Conservation (phyloP, 2,329 filamentous ascomycete genomes). For the Sclerotinia trifoliorum region DNA sequence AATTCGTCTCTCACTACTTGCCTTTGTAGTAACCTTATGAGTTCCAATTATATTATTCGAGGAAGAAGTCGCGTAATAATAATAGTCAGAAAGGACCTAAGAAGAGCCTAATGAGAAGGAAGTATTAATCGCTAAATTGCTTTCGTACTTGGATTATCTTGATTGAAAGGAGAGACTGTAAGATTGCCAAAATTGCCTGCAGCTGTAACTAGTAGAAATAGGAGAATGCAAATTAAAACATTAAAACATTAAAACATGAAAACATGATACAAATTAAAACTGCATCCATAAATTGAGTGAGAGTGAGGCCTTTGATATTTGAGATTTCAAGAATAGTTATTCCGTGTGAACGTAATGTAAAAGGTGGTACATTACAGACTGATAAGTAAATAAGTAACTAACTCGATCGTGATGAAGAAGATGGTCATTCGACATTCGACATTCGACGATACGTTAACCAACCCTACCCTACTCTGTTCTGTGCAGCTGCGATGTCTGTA, state of each 20-base stretch:
- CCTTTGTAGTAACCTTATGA: not conserved
- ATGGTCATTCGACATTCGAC: too few relatives aligned
- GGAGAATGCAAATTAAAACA: not conserved
- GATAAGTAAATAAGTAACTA: too few relatives aligned
- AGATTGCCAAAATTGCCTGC: not conserved
- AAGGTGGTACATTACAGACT: too few relatives aligned
- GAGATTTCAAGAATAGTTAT: too few relatives aligned
- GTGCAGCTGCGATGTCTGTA: too few relatives aligned
- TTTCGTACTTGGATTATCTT: not conserved
- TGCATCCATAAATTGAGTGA: not conserved
- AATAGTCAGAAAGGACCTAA: not conserved
- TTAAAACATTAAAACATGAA: too few relatives aligned
- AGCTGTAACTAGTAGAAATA: not conserved
- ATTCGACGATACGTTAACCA: too few relatives aligned
- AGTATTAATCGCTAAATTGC: slow-evolving; percentile 3
- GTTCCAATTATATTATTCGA: not conserved
- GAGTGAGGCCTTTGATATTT: not conserved
- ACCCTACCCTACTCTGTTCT: too few relatives aligned
- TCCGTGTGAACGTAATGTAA: too few relatives aligned
- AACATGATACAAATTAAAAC: too few relatives aligned
- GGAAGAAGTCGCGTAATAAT: slow-evolving; percentile 6
- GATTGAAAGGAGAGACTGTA: not conserved
- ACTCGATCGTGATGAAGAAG: too few relatives aligned
- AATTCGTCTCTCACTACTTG: not conserved
- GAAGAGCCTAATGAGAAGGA: not conserved